Evolutionary conservation across 139 green algal genomes (phyloP).

Genomic region (Picochlorum sp.): DNA sequence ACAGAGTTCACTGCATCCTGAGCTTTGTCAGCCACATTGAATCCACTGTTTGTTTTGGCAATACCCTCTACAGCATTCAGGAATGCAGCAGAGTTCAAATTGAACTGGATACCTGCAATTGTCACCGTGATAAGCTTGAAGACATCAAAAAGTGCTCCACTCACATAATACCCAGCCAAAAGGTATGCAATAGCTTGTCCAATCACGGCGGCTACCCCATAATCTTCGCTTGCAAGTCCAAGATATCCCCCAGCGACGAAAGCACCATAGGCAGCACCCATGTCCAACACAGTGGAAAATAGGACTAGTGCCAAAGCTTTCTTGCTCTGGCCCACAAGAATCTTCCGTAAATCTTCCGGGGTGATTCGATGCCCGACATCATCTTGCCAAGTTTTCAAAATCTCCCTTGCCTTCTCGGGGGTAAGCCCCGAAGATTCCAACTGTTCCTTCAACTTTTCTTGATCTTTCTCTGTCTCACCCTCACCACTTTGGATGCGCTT

Average conservation of each 20-base stretch:
- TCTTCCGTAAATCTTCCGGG: slow-evolving; percentile 30
- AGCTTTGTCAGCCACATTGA: slow-evolving; percentile 34
- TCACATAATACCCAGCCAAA: slow-evolving; percentile 29
- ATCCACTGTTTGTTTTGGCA: slow-evolving; percentile 8
- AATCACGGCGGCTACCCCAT: slow-evolving; percentile 9
- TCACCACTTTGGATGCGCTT: too few relatives aligned
- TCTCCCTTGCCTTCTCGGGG: slow-evolving; percentile 1
- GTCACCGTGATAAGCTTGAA: slow-evolving; percentile 37
- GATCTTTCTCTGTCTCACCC: neutral
- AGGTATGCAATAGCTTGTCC: slow-evolving; percentile 31
- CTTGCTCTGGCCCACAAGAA: slow-evolving; percentile 30
- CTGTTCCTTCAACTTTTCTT: slow-evolving; percentile 5
- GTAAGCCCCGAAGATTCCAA: neutral
- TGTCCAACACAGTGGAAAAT: slow-evolving; percentile 29
- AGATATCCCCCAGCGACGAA: slow-evolving; percentile 9
- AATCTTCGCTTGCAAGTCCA: slow-evolving; percentile 6
- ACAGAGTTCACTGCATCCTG: slow-evolving; percentile 28
- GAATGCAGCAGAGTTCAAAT: slow-evolving; percentile 39
- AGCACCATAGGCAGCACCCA: slow-evolving; percentile 24
- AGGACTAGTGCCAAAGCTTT: slow-evolving; percentile 9
- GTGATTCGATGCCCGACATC: slow-evolving; percentile 15
- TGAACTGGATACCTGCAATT: slow-evolving; percentile 30
- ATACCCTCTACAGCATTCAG: slow-evolving; percentile 32
- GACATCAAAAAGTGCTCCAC: slow-evolving; percentile 35
- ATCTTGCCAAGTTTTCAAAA: slow-evolving; percentile 10